Evolutionary conservation across 1,284 basidiomycete species (phyloP), one percentile per base, ranked within the genome.

Genomic region (Cutaneotrichosporon mucoides): DNA sequence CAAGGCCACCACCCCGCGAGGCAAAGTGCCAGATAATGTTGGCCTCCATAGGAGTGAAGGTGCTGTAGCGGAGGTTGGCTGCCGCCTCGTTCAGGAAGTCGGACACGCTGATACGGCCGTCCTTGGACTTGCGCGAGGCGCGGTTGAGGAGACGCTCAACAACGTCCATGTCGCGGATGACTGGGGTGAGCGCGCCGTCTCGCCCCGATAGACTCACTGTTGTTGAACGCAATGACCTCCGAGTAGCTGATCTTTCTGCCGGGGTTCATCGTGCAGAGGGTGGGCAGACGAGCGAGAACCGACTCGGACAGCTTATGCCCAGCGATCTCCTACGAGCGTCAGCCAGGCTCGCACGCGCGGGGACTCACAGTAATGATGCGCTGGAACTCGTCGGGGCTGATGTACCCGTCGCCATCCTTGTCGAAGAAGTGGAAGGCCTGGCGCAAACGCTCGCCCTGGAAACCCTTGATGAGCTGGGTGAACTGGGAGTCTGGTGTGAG

Each of bases 21-120:
- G 91, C 92, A 79, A 96, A 96, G 78, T 97, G 93, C 81, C 95
- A 97, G 69, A 96, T 87, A 69, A 96, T 95, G 58, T 87, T 86
- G 34, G 90, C 92, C 68, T 97, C 92, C 90, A 96, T 94, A 2
- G 93, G 93, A 1, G 91, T 94, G 76, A 96, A 95, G 55, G 92
- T 82, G 41, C 89, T 88, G 76, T 95, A 95, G 48, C 93, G 88
- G 66, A 92, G 90, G 65, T 68, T 71, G 8, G 65, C 65, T 1
- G 78, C 76, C 11, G 80, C 79, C 62, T 79, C 76, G 66, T 81
- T 75, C 53, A 79, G 66, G 63, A 82, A 82, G 61, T 82, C 81
- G 43, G 76, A 72, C 5, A 76, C 66, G 53, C 75, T 74, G 57
- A 97, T 94, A 51, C 91, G 87, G 6, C 93, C 92, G 70, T 97